Conservation (phyloP, 2,329 filamentous ascomycete genomes). For the Colletotrichum chrysophilum region DNA sequence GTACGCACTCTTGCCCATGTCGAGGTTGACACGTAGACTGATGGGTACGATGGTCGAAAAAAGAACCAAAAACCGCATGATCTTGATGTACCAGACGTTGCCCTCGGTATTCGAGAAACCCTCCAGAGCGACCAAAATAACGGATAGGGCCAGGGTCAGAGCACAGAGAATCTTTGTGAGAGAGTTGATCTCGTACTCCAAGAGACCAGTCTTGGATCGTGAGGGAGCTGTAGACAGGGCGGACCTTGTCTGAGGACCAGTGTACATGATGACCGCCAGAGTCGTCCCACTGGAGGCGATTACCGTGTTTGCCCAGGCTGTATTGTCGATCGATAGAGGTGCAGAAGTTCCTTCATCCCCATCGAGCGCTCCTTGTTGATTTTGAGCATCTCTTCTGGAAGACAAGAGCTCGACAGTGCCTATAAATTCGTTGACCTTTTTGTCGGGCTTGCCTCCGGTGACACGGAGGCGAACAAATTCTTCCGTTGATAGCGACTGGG, state of each 20-base stretch:
- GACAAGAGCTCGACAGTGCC: constrained; percentile 83
- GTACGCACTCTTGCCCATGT: constrained; percentile 96
- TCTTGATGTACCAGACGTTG: constrained; percentile 89
- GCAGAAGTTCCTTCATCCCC: constrained; percentile 59
- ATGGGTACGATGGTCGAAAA: constrained; percentile 99
- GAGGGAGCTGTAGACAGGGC: constrained; percentile 92
- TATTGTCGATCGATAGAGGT: constrained; percentile 92
- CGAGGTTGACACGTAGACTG: constrained; percentile 92
- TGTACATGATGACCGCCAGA: constrained; percentile 90
- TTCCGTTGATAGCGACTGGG: constrained; percentile 75
- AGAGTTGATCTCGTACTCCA: constrained; percentile 97
- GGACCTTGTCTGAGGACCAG: constrained; percentile 90
- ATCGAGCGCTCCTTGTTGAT: constrained; percentile 38
- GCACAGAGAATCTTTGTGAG: constrained; percentile 95
- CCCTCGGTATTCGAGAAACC: constrained; percentile 73
- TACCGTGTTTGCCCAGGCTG: constrained; percentile 97
- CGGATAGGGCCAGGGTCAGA: constrained; percentile 83
- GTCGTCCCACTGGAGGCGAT: constrained; percentile 92
- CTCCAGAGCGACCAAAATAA: constrained; percentile 87
- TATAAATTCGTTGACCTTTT: constrained; percentile 91
- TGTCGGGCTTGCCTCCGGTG: constrained; percentile 88
- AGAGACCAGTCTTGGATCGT: constrained; percentile 88
- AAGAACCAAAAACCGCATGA: constrained; percentile 96
- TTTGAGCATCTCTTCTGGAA: constrained; percentile 54
- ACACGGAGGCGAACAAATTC: constrained; percentile 76